Evolutionary conservation across 441 rosid species (phyloP).

Genomic region (Omphalea diandra): DNA sequence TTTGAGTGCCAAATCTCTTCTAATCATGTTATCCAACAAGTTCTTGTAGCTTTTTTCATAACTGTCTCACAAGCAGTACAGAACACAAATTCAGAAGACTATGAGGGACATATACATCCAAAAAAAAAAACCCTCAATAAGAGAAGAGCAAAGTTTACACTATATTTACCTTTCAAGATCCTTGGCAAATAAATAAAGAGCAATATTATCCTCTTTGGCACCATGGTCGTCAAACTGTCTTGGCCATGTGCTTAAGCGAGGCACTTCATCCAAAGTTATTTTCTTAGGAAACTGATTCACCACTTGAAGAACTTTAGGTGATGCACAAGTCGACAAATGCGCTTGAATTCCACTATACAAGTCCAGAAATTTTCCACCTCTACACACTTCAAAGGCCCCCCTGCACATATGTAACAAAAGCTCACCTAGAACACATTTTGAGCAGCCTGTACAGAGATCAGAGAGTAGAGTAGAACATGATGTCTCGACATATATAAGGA

Average conservation of each 20-base stretch:
- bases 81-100: conserved; percentile 10
- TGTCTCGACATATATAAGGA: conserved; percentile 7
- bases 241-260: conserved; percentile 85
- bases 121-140: conserved; percentile 1
- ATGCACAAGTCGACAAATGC: conserved; percentile 78
- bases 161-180: conserved; percentile 69
- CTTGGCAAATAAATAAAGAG: conserved; percentile 96
- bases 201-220: conserved; percentile 84
- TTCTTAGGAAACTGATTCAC: conserved; percentile 63
- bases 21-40: conserved; percentile 78
- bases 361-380: conserved; percentile 49
- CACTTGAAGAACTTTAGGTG: conserved; percentile 83
- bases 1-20: conserved; percentile 82
- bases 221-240: conserved; percentile 68
- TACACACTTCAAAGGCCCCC: conserved; percentile 71
- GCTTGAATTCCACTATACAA: conserved; percentile 83
- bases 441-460: conserved; percentile 3
- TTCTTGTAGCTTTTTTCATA: conserved; percentile 74
- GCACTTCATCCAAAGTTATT: conserved; percentile 69
- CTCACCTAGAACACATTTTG: conserved; percentile 17
- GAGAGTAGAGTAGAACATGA: conserved; percentile 7
- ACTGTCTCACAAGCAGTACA: conserved; percentile 47
- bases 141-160: conserved; percentile 3
- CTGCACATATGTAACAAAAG: conserved; percentile 41
- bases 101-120: not conserved